Evolutionary conservation across 2,329 filamentous ascomycete species (phyloP).

Genomic region (Truncatella angustata): DNA sequence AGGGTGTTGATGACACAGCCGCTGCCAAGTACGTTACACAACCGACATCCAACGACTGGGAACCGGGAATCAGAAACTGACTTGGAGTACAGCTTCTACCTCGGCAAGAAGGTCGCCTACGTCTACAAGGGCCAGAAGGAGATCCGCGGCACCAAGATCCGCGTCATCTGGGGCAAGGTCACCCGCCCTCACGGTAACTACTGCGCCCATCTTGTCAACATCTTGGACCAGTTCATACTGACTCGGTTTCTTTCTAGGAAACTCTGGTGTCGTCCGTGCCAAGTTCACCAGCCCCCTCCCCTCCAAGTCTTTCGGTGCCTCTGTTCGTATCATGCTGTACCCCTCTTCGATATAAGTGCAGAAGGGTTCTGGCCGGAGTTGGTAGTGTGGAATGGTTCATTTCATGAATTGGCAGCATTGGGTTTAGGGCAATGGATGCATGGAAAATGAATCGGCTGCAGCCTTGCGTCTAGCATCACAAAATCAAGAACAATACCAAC

Average conservation of each 20-base stretch:
- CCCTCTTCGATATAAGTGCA: conserved; percentile 87
- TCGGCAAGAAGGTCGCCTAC: conserved; percentile 98
- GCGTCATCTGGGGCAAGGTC: conserved; percentile 99
- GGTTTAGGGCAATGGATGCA: conserved; percentile 50
- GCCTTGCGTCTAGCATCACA: conserved; percentile 35
- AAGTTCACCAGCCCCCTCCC: conserved; percentile 97
- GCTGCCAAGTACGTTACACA: conserved; percentile 70
- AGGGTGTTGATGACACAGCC: conserved; percentile 89
- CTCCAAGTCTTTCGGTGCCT: conserved; percentile 93
- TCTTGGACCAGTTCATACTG: conserved; percentile 12
- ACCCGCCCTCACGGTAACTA: conserved; percentile 86
- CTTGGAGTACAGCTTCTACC: conserved; percentile 70
- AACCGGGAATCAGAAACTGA: conserved; percentile 16
- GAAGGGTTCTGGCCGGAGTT: conserved; percentile 55
- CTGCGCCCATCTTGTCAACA: background rate
- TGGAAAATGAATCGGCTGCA: conserved; percentile 23
- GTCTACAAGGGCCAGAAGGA: conserved; percentile 96
- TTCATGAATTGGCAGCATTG: conserved; percentile 47
- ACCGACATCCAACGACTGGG: conserved; percentile 20
- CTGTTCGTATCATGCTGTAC: conserved; percentile 96
- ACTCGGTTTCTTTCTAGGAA: conserved; percentile 57
- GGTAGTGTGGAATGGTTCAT: conserved; percentile 61
- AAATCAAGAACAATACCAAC: conserved; percentile 34
- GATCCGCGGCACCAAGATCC: conserved; percentile 96
- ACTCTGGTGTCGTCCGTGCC: conserved; percentile 96